Evolutionary conservation across 2,329 filamentous ascomycete genomes (phyloP).

Genomic region (Paecilomyces variotii): DNA sequence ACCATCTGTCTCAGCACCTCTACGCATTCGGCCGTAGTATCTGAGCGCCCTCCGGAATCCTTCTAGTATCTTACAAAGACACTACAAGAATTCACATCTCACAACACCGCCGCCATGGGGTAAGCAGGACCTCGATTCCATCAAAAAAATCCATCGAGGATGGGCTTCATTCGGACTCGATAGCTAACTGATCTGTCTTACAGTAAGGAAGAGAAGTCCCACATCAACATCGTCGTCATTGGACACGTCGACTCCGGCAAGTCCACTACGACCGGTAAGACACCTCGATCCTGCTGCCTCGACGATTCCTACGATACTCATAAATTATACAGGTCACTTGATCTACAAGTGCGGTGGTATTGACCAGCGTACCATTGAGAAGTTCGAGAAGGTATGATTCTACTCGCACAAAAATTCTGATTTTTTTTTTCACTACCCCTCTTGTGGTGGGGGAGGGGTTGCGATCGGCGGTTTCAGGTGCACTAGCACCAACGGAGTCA

Average conservation of each 20-base stretch:
- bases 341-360: slow-evolving; percentile 99
- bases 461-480: not conserved
- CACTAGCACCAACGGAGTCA: not conserved
- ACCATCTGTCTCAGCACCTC: slow-evolving; percentile 37
- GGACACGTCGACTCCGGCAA: slow-evolving; percentile 99
- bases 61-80: slow-evolving; percentile 42
- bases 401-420: not conserved
- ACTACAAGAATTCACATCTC: slow-evolving; percentile 36
- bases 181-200: slow-evolving; percentile 12
- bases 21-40: slow-evolving; percentile 44
- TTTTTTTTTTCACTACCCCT: slow-evolving; percentile 23
- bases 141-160: not conserved
- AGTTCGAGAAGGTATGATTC: slow-evolving; percentile 96
- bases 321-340: slow-evolving; percentile 62
- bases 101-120: slow-evolving; percentile 53
- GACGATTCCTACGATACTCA: slow-evolving; percentile 20
- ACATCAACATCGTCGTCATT: slow-evolving; percentile 98
- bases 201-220: slow-evolving; percentile 92
- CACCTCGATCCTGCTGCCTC: slow-evolving; percentile 16
- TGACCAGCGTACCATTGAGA: slow-evolving; percentile 99
- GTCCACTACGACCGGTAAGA: slow-evolving; percentile 88
- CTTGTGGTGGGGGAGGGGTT: slow-evolving; percentile 19
- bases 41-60: slow-evolving; percentile 39
- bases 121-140: slow-evolving; percentile 29
- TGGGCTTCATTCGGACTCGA: slow-evolving; percentile 5